Evolutionary conservation across 345 rosid species (phyloP).

Genomic region (Carallia brachiata): DNA sequence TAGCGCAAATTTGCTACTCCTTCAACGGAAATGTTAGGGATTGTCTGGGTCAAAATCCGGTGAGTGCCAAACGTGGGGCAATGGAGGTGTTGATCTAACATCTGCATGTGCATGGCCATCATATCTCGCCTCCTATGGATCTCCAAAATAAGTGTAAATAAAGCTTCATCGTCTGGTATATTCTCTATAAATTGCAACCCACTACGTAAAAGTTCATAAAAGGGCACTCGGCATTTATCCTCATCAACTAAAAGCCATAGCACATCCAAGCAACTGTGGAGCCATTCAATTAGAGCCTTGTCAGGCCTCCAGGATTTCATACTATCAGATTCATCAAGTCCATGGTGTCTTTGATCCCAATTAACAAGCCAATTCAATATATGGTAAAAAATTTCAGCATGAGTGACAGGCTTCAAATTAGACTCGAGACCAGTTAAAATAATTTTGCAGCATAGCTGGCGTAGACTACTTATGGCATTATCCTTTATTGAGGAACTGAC

Average conservation of each 20-base stretch:
- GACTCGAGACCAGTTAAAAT: conserved; percentile 68
- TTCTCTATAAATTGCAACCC: conserved; percentile 96
- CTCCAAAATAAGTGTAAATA: conserved; percentile 89
- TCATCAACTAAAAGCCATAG: conserved; percentile 88
- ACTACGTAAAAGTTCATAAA: conserved; percentile 86
- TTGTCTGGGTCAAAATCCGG: conserved; percentile 65
- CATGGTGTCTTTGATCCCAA: conserved; percentile 87
- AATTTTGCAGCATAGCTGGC: conserved; percentile 88
- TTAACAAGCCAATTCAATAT: conserved; percentile 90
- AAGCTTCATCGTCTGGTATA: conserved; percentile 93
- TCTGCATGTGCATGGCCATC: conserved; percentile 98
- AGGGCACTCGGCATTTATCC: conserved; percentile 84
- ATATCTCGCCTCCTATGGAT: conserved; percentile 95
- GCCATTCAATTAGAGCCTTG: conserved; percentile 80
- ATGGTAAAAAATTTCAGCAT: conserved; percentile 70
- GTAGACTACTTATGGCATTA: conserved; percentile 64
- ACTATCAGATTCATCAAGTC: conserved; percentile 57
- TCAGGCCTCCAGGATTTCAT: conserved; percentile 61
- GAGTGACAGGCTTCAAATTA: conserved; percentile 80
- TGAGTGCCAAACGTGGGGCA: conserved; percentile 96
- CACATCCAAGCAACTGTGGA: conserved; percentile 90
- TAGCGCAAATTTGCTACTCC: conserved; percentile 59
- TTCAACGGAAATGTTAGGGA: conserved; percentile 72
- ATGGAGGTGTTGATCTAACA: conserved; percentile 97
- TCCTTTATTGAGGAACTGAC: conserved; percentile 49